Evolutionary conservation across 2,329 filamentous ascomycete genomes (phyloP).

Genomic region (Pseudopyricularia cyperi): DNA sequence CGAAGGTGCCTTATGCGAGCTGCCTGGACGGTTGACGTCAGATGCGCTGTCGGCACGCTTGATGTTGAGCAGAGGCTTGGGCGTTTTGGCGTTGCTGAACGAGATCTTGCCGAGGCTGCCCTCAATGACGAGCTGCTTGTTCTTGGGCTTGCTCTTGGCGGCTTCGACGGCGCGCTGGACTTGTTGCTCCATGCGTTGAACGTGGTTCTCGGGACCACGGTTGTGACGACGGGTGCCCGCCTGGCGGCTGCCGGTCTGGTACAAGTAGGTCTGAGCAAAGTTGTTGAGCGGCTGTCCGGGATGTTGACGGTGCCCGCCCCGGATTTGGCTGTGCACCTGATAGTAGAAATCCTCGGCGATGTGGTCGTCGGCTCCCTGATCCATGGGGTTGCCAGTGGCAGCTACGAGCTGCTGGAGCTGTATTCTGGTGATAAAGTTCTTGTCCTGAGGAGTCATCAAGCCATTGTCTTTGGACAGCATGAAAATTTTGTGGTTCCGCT

Average conservation of each 20-base stretch:
- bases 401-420: conserved; percentile 93
- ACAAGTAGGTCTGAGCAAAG: conserved; percentile 95
- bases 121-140: conserved; percentile 91
- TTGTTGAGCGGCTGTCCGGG: conserved; percentile 88
- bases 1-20: conserved; percentile 25
- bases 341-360: conserved; percentile 96
- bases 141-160: conserved; percentile 94
- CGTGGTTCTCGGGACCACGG: conserved; percentile 84
- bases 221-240: conserved; percentile 57
- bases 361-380: conserved; percentile 66
- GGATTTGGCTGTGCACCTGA: conserved; percentile 90
- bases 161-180: conserved; percentile 95
- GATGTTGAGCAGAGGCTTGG: conserved; percentile 87
- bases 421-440: conserved; percentile 97
- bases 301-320: conserved; percentile 77
- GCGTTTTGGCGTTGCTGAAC: conserved; percentile 97
- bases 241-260: conserved; percentile 80
- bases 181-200: conserved; percentile 98
- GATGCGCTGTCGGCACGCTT: conserved; percentile 62
- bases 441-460: conserved; percentile 97
- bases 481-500: conserved; percentile 97
- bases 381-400: conserved; percentile 76
- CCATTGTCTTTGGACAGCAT: conserved; percentile 88
- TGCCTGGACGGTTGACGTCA: conserved; percentile 38
- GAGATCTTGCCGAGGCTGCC: conserved; percentile 96